phyloP scores from a whole-genome alignment of 768 basidiomycete genomes.

The Podaxis pistillaris region DNA sequence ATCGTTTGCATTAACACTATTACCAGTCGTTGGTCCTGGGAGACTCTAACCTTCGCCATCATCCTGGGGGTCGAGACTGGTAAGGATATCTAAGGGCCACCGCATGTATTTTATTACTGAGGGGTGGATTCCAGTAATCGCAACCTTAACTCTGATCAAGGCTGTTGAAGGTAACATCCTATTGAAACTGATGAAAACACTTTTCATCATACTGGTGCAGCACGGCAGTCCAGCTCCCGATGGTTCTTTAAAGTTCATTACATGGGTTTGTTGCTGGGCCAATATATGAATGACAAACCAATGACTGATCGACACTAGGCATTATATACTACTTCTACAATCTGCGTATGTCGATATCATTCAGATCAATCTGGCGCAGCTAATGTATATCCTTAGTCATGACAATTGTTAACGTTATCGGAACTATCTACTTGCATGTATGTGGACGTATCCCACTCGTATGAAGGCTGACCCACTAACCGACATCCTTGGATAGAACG shows the following conservation, averaged over 20 bases:
- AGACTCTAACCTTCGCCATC: neutral
- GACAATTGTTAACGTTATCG: neutral
- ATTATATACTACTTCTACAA: slow-evolving; percentile 4
- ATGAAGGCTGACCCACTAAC: neutral
- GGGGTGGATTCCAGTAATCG: neutral
- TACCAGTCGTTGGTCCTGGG: neutral
- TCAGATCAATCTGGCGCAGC: neutral
- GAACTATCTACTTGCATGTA: neutral
- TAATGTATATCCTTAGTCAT: neutral
- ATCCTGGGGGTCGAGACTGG: neutral
- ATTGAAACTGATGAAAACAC: neutral
- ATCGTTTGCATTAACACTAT: neutral
- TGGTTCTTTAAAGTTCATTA: slow-evolving; percentile 10
- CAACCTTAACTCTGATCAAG: neutral
- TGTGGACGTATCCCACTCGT: neutral
- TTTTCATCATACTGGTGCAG: neutral
- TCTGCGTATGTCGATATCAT: neutral
- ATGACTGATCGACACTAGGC: neutral
- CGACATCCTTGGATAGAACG: neutral
- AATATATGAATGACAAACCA: neutral
- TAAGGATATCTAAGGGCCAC: neutral
- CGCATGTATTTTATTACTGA: neutral
- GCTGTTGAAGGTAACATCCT: slow-evolving; percentile 3
- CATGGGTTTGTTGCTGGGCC: neutral
- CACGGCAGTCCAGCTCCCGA: neutral